A percentile compares a stretch with the other conserved stretches of the same genome.
Conservation (phyloP, 805 yeast genomes). For the Cyberlindnera lachancei region DNA sequence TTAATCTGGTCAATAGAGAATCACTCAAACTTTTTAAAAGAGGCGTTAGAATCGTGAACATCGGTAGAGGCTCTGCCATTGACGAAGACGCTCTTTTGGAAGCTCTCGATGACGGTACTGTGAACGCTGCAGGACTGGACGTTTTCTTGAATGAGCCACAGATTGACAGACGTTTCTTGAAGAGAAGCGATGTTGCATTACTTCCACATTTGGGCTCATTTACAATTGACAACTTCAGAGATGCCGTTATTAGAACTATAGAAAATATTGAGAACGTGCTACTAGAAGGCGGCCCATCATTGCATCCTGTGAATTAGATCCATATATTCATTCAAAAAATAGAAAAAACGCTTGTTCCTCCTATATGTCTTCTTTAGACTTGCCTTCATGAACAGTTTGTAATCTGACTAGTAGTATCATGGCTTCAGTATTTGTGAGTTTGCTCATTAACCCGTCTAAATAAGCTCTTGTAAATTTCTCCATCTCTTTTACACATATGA, state of each 20-base stretch:
- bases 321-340: constrained; percentile 11
- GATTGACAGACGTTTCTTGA: constrained; percentile 40
- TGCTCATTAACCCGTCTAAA: constrained; percentile 48
- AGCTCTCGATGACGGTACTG: constrained; percentile 52
- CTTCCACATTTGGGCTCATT: constrained; percentile 69
- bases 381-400: constrained; percentile 20
- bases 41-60: constrained; percentile 60
- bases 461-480: constrained; percentile 75
- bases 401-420: constrained; percentile 28
- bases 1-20: constrained; percentile 42
- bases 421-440: constrained; percentile 45
- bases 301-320: constrained; percentile 9
- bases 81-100: constrained; percentile 58
- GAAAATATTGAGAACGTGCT: constrained; percentile 32
- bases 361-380: constrained; percentile 12
- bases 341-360: too few species aligned
- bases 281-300: constrained; percentile 10
- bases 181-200: constrained; percentile 51
- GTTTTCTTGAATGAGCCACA: constrained; percentile 62
- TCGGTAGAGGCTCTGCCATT: constrained; percentile 68
- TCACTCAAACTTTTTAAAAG: constrained; percentile 40
- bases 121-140: constrained; percentile 64
- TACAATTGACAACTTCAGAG: constrained; percentile 47
- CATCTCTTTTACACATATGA: constrained; percentile 74
- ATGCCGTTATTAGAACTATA: constrained; percentile 46